Evolutionary conservation across 2,329 filamentous ascomycete species (phyloP), one percentile per base, ranked within the genome.

Genomic region (Elsinoe necatrix): DNA sequence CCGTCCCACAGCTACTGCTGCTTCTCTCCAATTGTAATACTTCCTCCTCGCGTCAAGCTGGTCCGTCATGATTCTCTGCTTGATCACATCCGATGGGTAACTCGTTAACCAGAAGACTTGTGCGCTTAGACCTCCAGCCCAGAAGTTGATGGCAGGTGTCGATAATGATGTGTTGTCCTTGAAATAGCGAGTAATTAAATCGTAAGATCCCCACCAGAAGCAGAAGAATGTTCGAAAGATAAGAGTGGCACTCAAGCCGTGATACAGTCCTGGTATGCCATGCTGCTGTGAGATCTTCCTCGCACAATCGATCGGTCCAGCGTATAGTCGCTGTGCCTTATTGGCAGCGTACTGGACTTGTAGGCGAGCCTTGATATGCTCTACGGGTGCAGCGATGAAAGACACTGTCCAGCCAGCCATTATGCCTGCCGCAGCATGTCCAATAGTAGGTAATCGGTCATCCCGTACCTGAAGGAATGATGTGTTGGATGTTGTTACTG

Each of bases 141-240:
- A 97, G 75, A 98, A 98, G 69, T 97, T 97, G 66, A 97, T 79
- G 1, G 84, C 84, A 0, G 93, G 89, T 0, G 83, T 82, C 55
- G 86, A 86, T 55, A 96, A 74, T 11, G 64, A 72, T 1, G 91
- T 95, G 64, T 83, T 76, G 16, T 80, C 71, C 56, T 80, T 76
- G 67, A 97, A 75, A 58, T 78, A 73, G 20, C 82, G 78, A 4
- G 88, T 87, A 63, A 97, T 80, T 27, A 95, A 64, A 66, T 96
- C 92, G 75, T 98, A 98, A 59, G 84, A 87, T n/a, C 85, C 84
- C 93, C 93, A 98, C 91, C 91, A 97, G 75, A 86, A 93, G 79
- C 95, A 96, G 78, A 98, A 98, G 74, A 92, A 95, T 12, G 84
- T 83, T 16, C 93, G 82, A 75, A 97, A 97, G 48, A 97, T 72